Evolutionary conservation across 2,329 filamentous ascomycete species (phyloP).

Genomic region (Pyricularia pennisetigena): DNA sequence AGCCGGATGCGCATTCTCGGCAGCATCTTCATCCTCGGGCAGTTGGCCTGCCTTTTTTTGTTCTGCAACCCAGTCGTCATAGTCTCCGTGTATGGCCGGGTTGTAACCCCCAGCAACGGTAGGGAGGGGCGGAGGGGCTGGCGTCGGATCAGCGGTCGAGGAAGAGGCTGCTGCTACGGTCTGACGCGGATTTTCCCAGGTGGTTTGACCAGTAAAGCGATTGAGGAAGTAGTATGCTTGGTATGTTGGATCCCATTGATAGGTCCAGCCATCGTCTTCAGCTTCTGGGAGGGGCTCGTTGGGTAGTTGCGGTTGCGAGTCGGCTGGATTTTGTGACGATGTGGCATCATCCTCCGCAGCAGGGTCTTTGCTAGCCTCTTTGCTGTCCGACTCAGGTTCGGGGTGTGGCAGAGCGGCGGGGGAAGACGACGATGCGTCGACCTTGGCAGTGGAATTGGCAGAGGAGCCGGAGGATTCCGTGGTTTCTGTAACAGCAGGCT

Average conservation of each 20-base stretch:
- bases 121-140: constrained; percentile 13
- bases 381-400: not conserved
- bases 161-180: constrained; percentile 36
- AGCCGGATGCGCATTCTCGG: constrained; percentile 25
- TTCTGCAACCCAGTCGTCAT: constrained; percentile 93
- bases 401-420: not conserved
- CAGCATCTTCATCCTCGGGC: constrained; percentile 20
- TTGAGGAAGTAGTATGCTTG: constrained; percentile 79
- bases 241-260: constrained; percentile 59
- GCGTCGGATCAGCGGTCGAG: constrained; percentile 17
- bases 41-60: constrained; percentile 14
- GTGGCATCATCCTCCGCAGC: not conserved
- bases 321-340: constrained; percentile 3
- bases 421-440: not conserved
- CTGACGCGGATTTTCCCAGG: constrained; percentile 74
- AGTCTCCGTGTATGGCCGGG: constrained; percentile 90
- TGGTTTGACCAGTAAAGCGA: constrained; percentile 59
- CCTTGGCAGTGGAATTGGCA: not conserved
- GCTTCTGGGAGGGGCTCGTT: constrained; percentile 28
- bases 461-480: not conserved
- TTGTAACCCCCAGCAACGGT: constrained; percentile 71
- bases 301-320: constrained; percentile 8
- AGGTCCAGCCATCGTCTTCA: constrained; percentile 69
- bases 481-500: not conserved
- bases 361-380: not conserved